Evolutionary conservation across 2,329 filamentous ascomycete genomes (phyloP).

Genomic region (Colletotrichum limetticola): DNA sequence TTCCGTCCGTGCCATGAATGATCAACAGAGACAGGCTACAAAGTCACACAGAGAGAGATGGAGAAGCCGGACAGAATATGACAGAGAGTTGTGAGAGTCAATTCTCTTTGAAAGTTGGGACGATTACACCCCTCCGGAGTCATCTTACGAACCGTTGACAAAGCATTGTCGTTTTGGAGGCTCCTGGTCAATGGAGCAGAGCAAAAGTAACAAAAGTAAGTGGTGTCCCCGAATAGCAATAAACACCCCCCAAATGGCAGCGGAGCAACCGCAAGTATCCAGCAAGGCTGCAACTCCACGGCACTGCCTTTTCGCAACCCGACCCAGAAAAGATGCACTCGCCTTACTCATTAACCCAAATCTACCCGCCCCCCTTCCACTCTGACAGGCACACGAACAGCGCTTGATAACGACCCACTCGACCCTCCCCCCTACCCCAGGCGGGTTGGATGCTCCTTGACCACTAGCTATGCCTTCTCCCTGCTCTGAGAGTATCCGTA

Average conservation of each 20-base stretch:
- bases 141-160: constrained; percentile 3
- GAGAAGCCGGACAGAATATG: no score
- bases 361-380: neutral
- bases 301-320: neutral
- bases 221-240: constrained; percentile 4
- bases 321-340: constrained; percentile 12
- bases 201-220: no score
- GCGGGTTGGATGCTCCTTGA: neutral
- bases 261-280: neutral
- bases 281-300: constrained; percentile 15
- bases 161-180: neutral
- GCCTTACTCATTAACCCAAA: constrained; percentile 26
- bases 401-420: no score
- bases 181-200: neutral
- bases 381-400: neutral
- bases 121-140: neutral
- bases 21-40: no score
- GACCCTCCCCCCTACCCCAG: neutral
- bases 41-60: neutral
- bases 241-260: neutral
- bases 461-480: neutral
- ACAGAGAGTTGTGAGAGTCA: no score
- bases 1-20: neutral
- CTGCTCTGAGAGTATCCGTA: no score
- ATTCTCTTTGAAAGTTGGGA: neutral